phyloP scores from a whole-genome alignment of 148 eudicot species.

The Chenopodium berlandieri region DNA sequence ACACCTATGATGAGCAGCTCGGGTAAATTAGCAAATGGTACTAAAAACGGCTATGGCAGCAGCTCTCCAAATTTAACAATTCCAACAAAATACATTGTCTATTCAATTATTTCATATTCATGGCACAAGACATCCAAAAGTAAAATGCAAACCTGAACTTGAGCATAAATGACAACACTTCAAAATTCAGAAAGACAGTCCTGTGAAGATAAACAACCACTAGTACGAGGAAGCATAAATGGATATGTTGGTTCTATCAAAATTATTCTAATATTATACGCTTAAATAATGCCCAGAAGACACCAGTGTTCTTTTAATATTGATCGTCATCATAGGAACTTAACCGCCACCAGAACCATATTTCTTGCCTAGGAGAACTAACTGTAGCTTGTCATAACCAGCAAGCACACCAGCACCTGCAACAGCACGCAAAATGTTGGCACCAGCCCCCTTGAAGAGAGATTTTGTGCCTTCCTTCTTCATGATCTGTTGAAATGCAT shows the following conservation, averaged over 20 bases:
- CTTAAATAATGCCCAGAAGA: not conserved
- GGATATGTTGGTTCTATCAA: slow-evolving; percentile 1
- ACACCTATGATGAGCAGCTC: no score
- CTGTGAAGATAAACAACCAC: not conserved
- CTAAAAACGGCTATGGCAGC: no score
- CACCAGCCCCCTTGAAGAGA: slow-evolving; percentile 71
- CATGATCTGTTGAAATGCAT: slow-evolving; percentile 52
- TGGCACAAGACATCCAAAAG: slow-evolving; percentile 5
- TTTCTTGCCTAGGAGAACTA: slow-evolving; percentile 57
- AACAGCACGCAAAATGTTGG: slow-evolving; percentile 66
- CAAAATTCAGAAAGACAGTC: slow-evolving; percentile 13
- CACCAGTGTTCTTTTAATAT: not conserved
- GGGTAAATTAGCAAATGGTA: no score
- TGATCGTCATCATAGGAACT: slow-evolving; percentile 24
- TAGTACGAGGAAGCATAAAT: not conserved
- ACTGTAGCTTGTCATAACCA: slow-evolving; percentile 70
- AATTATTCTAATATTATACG: slow-evolving; percentile 8
- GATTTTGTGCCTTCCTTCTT: slow-evolving; percentile 61
- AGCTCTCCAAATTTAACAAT: no score
- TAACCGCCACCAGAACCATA: slow-evolving; percentile 61
- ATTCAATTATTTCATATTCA: slow-evolving; percentile 14
- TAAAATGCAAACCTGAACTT: slow-evolving; percentile 16
- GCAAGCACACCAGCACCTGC: slow-evolving; percentile 74
- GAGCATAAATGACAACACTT: slow-evolving; percentile 22
- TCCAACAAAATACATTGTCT: no score